phyloP scores from a whole-genome alignment of 139 green algal species.

The Micromonas commoda region DNA sequence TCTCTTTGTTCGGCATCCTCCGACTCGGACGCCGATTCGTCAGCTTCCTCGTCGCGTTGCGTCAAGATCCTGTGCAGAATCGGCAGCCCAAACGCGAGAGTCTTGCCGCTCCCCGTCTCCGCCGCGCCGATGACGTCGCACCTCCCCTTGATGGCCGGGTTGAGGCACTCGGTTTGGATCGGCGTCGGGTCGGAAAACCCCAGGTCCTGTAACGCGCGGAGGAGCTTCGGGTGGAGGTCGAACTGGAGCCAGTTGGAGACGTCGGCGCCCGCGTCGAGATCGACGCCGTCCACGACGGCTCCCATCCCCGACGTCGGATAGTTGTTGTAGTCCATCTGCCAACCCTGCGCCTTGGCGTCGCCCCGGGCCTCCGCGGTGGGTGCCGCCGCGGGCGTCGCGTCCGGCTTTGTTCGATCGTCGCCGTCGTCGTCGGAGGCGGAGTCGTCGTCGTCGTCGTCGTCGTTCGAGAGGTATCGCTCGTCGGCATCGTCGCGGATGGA shows the following conservation, averaged over 20 bases:
- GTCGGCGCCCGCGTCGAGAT: neutral
- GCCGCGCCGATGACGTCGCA: constrained; percentile 89
- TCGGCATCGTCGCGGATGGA: neutral
- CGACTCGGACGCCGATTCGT: neutral
- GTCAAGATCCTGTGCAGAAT: constrained; percentile 73
- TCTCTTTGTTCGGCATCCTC: constrained; percentile 15
- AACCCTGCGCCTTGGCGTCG: neutral
- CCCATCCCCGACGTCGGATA: neutral
- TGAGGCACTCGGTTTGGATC: constrained; percentile 7
- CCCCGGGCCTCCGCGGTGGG: neutral
- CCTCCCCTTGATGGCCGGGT: constrained; percentile 43
- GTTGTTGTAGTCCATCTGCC: constrained; percentile 3
- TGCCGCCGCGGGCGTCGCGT: neutral
- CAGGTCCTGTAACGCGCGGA: neutral
- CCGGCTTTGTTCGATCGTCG: neutral
- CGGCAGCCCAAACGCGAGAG: constrained; percentile 91
- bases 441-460: neutral
- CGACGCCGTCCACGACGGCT: neutral
- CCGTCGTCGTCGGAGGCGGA: neutral
- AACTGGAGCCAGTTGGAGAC: constrained; percentile 10
- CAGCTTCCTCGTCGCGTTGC: constrained; percentile 34
- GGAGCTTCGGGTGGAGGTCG: constrained; percentile 6
- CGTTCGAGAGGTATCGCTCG: neutral
- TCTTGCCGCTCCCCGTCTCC: constrained; percentile 97
- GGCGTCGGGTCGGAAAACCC: constrained; percentile 10